Evolutionary conservation across 331 rosid genomes (phyloP).

Genomic region (Phaseolus coccineus): DNA sequence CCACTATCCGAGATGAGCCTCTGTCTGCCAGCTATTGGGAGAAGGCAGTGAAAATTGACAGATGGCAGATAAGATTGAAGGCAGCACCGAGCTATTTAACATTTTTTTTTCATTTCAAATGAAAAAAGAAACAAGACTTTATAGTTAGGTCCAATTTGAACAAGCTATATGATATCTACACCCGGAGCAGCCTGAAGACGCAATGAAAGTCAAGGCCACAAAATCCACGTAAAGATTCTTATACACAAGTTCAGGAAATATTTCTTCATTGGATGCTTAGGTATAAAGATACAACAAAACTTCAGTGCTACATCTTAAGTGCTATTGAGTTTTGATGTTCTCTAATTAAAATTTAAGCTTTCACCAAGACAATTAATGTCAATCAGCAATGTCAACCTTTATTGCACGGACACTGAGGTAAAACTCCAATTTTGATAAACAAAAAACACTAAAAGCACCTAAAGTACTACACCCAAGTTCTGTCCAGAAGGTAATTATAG

Average conservation of each 20-base stretch:
- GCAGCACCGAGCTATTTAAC: conserved; percentile 11
- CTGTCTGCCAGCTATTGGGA: conserved; percentile 12
- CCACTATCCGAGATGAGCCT: conserved; percentile 2
- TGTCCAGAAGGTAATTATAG: conserved; percentile 16
- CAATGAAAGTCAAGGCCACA: not conserved
- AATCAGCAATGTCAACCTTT: not conserved
- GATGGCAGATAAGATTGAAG: not conserved
- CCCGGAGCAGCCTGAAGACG: not conserved
- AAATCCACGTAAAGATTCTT: conserved; percentile 15
- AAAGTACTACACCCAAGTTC: not conserved
- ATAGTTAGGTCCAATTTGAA: conserved; percentile 21
- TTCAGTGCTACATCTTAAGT: not conserved
- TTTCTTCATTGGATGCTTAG: not conserved
- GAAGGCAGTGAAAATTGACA: conserved; percentile 24
- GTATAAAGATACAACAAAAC: not conserved
- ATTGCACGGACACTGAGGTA: too few relatives aligned
- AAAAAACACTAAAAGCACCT: not conserved
- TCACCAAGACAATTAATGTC: not conserved
- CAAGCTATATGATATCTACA: conserved; percentile 7
- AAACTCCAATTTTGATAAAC: not conserved
- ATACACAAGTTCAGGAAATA: not conserved
- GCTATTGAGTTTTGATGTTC: not conserved
- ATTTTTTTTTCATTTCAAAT: not conserved
- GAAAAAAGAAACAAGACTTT: not conserved
- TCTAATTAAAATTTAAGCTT: not conserved